Evolutionary conservation across 2,329 filamentous ascomycete genomes (phyloP), one percentile per base, ranked within the genome.

Genomic region (Apiospora hydei): DNA sequence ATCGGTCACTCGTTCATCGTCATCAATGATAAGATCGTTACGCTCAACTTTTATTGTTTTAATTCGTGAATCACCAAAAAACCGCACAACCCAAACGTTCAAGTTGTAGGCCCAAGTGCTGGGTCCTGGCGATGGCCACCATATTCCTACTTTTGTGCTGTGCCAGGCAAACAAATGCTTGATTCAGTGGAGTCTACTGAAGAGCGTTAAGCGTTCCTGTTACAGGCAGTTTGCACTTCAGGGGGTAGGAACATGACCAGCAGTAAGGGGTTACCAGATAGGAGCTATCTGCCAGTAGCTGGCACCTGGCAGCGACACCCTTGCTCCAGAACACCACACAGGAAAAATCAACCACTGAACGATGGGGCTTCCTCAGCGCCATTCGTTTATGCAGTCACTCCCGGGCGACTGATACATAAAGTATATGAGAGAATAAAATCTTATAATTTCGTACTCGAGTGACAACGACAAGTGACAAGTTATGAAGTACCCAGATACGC

Each of bases 1-100:
- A 64, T 41, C 57, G 57, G 57, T 64, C 57, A 41, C 57, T 64
- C 57, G 57, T 64, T 64, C 41, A 41, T 64, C 57, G 57, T 64
- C 57, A 64, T 64, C 57, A 64, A 64, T 64, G 30, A 64, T 38
- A 34, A 34, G 38, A 21, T 64, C 57, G 57, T 64, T 64, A 41
- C 57, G 57, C 34, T 41, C 57, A 64, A 41, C 8, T 21, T 10
- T 1, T 61, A 1, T n/a, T n/a, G n/a, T n/a, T n/a, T n/a, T n/a
- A n/a, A n/a, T n/a, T n/a, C n/a, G n/a, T n/a, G n/a, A n/a, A n/a
- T n/a, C n/a, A n/a, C n/a, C n/a, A n/a, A n/a, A n/a, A n/a, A 10
- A 34, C 30, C 38, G 53, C 30, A n/a, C 26, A 7, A 30, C 26
- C 26, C 26, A 30, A 30, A 30, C 26, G 26, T 30, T 30, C 26